These are phyloP conservation scores for Mycena pura DNA, from an alignment of 768 basidiomycete genomes.

Conservation along the genomic window DNA sequence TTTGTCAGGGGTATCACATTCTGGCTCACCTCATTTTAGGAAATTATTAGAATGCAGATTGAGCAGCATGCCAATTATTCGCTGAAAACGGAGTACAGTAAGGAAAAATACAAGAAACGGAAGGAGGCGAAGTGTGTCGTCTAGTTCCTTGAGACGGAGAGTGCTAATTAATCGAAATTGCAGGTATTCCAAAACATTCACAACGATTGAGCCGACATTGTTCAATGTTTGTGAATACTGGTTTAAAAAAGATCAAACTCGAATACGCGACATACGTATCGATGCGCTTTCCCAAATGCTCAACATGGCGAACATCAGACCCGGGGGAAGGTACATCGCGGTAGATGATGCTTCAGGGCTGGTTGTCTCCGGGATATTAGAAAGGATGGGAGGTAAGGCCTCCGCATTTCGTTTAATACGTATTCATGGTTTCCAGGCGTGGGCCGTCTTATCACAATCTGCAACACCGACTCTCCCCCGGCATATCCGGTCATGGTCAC, in stretches of 20 bases:
- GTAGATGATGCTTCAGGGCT: constrained; percentile 94
- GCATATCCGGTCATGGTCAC: constrained; percentile 82
- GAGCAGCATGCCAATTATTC: constrained; percentile 91
- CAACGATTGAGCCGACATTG: constrained; percentile 85
- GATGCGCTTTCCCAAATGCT: constrained; percentile 92
- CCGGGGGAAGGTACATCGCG: constrained; percentile 86
- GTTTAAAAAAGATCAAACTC: constrained; percentile 81
- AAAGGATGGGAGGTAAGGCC: constrained; percentile 81
- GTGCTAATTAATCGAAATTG: neutral
- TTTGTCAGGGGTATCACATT: neutral
- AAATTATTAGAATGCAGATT: constrained; percentile 95
- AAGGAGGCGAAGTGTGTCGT: constrained; percentile 96
- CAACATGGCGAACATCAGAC: constrained; percentile 80
- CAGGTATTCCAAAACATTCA: constrained; percentile 88
- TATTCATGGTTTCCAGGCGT: constrained; percentile 54
- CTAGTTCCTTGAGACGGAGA: neutral
- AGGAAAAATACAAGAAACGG: constrained; percentile 96
- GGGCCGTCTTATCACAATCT: constrained; percentile 84
- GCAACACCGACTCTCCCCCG: constrained; percentile 91
- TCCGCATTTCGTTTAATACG: neutral
- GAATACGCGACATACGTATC: constrained; percentile 83
- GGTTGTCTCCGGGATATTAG: constrained; percentile 82
- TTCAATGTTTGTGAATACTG: constrained; percentile 91
- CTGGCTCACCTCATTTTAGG: constrained; percentile 52
- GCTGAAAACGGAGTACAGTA: constrained; percentile 97